Percentiles rank a stretch among this genome's conserved stretches.
These are phyloP conservation scores for Phalaenopsis equestris DNA, from an alignment of 106 monocot species.

Conservation along the genomic window DNA sequence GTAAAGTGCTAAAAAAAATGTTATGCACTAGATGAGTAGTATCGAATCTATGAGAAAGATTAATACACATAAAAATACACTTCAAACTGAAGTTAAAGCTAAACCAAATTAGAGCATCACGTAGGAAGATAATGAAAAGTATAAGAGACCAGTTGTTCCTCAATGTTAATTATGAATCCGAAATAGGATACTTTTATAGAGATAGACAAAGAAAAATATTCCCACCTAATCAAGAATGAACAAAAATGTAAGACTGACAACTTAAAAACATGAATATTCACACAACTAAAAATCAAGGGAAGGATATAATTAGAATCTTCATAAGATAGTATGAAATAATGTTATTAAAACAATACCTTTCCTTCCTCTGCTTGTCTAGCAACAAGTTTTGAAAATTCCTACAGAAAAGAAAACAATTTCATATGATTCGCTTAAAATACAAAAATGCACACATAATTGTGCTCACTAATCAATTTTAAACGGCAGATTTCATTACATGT, in stretches of 20 bases:
- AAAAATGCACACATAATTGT: background rate
- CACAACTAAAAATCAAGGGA: background rate
- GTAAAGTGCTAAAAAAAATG: background rate
- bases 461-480: background rate
- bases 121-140: background rate
- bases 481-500: background rate
- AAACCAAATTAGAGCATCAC: background rate
- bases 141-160: background rate
- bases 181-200: background rate
- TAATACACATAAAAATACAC: background rate
- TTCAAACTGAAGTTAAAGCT: background rate
- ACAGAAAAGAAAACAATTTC: slow-evolving; percentile 7
- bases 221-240: background rate
- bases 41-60: background rate
- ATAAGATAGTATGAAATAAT: slow-evolving; percentile 2
- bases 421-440: background rate
- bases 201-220: background rate
- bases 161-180: background rate
- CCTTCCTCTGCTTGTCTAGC: slow-evolving; percentile 88
- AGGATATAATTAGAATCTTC: background rate
- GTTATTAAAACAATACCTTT: slow-evolving; percentile 42
- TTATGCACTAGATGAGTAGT: background rate
- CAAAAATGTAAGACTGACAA: too few relatives aligned
- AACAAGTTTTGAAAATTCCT: slow-evolving; percentile 84
- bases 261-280: background rate